A percentile compares a stretch with the other conserved stretches of the same genome.
Conservation (phyloP, 768 basidiomycete species). For the Psilocybe cyanescens region DNA sequence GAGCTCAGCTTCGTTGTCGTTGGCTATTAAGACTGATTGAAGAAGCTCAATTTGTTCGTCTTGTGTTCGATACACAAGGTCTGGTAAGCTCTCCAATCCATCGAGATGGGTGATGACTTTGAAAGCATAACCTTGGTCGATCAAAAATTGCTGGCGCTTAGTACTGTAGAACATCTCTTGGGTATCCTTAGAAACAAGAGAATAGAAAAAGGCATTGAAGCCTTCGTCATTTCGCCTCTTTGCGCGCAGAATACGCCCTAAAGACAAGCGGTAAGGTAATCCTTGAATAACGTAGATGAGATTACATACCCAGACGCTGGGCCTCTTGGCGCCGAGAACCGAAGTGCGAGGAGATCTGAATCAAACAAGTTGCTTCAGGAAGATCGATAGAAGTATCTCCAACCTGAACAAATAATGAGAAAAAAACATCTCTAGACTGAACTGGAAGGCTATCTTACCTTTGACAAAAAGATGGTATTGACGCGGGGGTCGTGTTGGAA, state of each 20-base stretch:
- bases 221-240: constrained; percentile 99
- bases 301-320: constrained; percentile 79
- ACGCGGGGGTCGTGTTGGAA: constrained; percentile 96
- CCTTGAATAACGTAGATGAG: neutral
- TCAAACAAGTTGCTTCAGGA: constrained; percentile 98
- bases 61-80: constrained; percentile 89
- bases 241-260: constrained; percentile 94
- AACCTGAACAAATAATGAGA: constrained; percentile 52
- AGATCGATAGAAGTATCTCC: constrained; percentile 99
- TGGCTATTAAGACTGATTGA: constrained; percentile 89
- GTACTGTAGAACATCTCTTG: constrained; percentile 99
- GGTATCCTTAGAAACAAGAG: constrained; percentile 97
- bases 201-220: constrained; percentile 99
- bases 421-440: neutral
- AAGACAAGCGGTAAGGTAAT: constrained; percentile 10
- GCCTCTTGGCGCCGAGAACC: constrained; percentile 98
- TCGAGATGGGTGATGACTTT: constrained; percentile 99
- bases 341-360: constrained; percentile 99
- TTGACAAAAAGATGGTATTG: constrained; percentile 98
- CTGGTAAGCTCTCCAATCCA: constrained; percentile 82
- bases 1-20: constrained; percentile 88
- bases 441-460: constrained; percentile 49
- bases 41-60: constrained; percentile 96
- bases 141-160: constrained; percentile 97
- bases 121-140: constrained; percentile 99